A percentile compares a stretch with the other conserved stretches of the same genome.
phyloP scores from a whole-genome alignment of 495 filamentous ascomycete species.

The Astrothelium macrocarpum region DNA sequence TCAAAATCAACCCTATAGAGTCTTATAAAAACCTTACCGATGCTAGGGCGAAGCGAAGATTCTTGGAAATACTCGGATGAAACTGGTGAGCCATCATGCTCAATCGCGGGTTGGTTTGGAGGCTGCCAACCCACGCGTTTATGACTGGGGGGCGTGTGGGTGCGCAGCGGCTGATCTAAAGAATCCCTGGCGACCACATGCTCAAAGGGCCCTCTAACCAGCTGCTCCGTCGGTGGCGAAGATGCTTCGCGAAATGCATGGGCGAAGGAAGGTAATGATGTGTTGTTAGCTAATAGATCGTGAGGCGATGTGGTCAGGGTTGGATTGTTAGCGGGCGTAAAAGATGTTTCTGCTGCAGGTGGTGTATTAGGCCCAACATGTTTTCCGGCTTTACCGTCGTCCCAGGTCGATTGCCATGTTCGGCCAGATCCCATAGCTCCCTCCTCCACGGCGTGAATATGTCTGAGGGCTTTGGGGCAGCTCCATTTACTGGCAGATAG shows the following conservation, averaged over 20 bases:
- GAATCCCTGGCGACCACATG: background rate
- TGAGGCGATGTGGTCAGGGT: background rate
- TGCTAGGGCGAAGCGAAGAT: background rate
- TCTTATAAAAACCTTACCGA: background rate
- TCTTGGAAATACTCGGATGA: background rate
- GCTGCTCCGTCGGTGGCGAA: background rate
- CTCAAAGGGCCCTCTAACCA: background rate
- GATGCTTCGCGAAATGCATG: background rate
- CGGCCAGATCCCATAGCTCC: conserved; percentile 5
- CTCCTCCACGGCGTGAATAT: background rate
- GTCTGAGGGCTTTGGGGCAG: background rate
- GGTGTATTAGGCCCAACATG: background rate
- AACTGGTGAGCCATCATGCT: background rate
- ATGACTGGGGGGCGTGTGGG: background rate
- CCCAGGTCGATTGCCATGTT: conserved; percentile 1
- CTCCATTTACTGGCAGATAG: background rate
- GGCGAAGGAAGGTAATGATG: background rate
- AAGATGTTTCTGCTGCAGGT: conserved; percentile 1
- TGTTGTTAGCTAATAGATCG: background rate
- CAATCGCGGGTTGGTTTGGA: background rate
- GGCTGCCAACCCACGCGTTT: background rate
- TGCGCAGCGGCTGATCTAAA: background rate
- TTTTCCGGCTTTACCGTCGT: background rate
- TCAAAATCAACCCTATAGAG: too few relatives aligned
- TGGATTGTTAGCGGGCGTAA: background rate